Conservation (phyloP, 805 yeast genomes). For the Cyberlindnera saturnus region DNA sequence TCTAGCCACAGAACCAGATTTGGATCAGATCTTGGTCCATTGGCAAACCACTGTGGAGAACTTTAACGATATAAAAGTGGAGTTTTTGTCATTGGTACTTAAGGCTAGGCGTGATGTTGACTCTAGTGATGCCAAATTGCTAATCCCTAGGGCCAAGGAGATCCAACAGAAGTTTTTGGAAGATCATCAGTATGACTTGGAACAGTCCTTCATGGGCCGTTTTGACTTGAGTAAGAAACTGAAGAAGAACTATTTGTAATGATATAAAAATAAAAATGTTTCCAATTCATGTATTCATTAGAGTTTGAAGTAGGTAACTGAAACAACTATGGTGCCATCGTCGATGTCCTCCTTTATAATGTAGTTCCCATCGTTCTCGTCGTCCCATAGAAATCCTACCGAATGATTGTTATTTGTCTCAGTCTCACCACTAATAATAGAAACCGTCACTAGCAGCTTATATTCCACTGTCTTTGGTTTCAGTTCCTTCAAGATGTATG, state of each 20-base stretch:
- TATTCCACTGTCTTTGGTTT: conserved; percentile 4
- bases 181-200: conserved; percentile 4
- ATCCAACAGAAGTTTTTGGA: conserved; percentile 6
- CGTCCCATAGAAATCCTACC: conserved; percentile 8
- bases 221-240: conserved; percentile 8
- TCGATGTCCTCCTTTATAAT: conserved; percentile 1
- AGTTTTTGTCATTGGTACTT: conserved; percentile 60
- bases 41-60: conserved; percentile 58
- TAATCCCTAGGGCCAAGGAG: conserved; percentile 10
- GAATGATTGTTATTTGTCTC: conserved; percentile 1
- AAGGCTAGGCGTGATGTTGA: conserved; percentile 35
- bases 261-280: too few relatives aligned
- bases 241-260: conserved; percentile 11
- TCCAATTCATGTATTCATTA: background rate
- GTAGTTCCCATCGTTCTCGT: conserved; percentile 10
- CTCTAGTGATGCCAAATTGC: conserved; percentile 8
- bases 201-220: conserved; percentile 14
- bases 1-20: conserved; percentile 39
- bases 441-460: conserved; percentile 5
- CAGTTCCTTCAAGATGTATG: conserved; percentile 2
- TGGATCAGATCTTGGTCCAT: conserved; percentile 42
- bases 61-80: conserved; percentile 75
- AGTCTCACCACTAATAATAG: background rate
- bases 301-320: conserved; percentile 6
- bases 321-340: conserved; percentile 4